Evolutionary conservation across 768 basidiomycete genomes (phyloP).

Genomic region (Porpolomopsis calyptriformis): DNA sequence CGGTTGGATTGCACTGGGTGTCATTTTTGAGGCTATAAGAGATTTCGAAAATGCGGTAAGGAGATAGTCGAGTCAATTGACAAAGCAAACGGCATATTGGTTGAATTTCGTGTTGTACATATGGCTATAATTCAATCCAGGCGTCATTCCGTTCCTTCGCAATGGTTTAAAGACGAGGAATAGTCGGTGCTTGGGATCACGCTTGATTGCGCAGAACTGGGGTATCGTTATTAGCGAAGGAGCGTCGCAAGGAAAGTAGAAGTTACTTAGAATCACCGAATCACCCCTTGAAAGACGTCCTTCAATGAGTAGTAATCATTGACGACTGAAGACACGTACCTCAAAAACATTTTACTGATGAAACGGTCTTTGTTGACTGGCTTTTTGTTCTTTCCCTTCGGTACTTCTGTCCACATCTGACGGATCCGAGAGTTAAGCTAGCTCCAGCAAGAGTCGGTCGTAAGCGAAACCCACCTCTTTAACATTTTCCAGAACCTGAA

Average conservation of each 20-base stretch:
- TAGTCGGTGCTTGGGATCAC: no score
- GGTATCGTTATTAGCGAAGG: constrained; percentile 21
- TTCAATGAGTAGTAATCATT: constrained; percentile 4
- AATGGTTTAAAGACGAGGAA: no score
- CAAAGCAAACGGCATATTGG: background rate
- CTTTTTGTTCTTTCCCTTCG: constrained; percentile 98
- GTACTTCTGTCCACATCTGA: constrained; percentile 98
- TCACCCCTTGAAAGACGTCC: constrained; percentile 55
- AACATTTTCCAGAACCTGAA: constrained; percentile 89
- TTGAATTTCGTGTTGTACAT: no score
- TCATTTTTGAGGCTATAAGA: constrained; percentile 43
- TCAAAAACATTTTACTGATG: constrained; percentile 98
- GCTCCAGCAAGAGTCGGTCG: background rate
- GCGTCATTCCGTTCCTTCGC: no score
- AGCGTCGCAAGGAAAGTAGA: constrained; percentile 16
- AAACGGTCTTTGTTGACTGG: constrained; percentile 98
- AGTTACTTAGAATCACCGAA: constrained; percentile 92
- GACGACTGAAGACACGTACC: constrained; percentile 35
- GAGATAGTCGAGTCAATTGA: background rate
- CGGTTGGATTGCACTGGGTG: constrained; percentile 48
- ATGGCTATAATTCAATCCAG: no score
- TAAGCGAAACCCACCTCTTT: constrained; percentile 63
- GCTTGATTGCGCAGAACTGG: constrained; percentile 70
- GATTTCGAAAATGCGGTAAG: constrained; percentile 32
- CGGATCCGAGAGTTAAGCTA: background rate